Evolutionary conservation across 441 rosid genomes (phyloP), one percentile per base, ranked within the genome.

Genomic region (Gossypium trilobum): DNA sequence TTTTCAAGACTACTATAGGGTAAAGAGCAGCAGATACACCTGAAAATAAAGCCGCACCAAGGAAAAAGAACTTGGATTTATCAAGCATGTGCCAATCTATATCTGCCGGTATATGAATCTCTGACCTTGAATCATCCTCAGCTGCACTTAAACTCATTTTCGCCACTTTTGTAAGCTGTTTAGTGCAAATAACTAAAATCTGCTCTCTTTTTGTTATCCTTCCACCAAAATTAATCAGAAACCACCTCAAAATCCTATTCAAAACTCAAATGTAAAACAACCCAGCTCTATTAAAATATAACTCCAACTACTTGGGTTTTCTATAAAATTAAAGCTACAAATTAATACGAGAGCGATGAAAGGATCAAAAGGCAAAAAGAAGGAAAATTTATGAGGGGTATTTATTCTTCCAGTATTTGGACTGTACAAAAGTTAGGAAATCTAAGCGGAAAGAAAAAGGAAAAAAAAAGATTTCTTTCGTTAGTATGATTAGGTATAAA

Each of bases 11-110:
- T 22, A 89, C 85, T 0, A 79, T 75, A 6, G 93, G 93, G 73
- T 89, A 89, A 29, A 89, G 89, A 68, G 87, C 86, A 42, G 83
- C 87, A 14, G 93, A 89, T 0, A 89, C 87, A 5, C 89, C 91
- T 17, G 93, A 89, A 77, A 89, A 89, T 78, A 89, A 78, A 3
- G 82, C 93, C 2, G 93, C 88, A 8, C 93, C 93, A 36, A 89
- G 68, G 74, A 87, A 75, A 82, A 89, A 89, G 79, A 88, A 88
- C 82, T 82, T 88, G 0, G 91, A 88, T 71, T 88, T 88, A 55
- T 88, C 93, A 33, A 88, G 93, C 93, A 89, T 89, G 74, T 89
- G 89, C 93, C 93, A 89, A 73, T 87, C 87, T 17, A 86, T 73
- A 79, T 86, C 93, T n/a, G 93, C 88, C 1, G 93, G 93, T 25